phyloP scores from a whole-genome alignment of 2,329 filamentous ascomycete genomes.

The Apiospora phragmitis region DNA sequence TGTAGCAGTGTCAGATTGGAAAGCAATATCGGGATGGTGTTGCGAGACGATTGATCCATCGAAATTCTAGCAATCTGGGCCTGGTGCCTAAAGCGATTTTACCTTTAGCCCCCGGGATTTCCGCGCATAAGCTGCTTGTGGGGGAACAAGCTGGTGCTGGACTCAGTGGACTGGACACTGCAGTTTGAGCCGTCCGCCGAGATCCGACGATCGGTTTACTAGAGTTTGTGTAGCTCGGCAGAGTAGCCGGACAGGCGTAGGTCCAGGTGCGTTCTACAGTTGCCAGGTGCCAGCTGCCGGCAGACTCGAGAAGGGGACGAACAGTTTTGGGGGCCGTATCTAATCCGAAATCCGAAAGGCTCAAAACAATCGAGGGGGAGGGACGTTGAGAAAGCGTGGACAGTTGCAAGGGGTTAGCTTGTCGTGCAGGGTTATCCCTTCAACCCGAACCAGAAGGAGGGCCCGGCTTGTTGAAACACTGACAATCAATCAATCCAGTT shows the following conservation, averaged over 20 bases:
- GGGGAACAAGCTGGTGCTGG: not conserved
- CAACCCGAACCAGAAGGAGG: constrained; percentile 4
- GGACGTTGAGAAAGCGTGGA: not conserved
- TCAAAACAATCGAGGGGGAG: not conserved
- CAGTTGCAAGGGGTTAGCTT: not conserved
- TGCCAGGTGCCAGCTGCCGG: not conserved
- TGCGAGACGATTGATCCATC: constrained; percentile 3
- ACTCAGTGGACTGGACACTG: not conserved
- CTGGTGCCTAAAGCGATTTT: not conserved
- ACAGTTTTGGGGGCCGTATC: not conserved
- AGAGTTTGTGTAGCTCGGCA: not conserved
- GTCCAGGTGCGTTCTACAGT: not conserved
- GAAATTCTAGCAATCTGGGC: not conserved
- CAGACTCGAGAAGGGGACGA: not conserved
- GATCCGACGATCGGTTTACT: constrained; percentile 1
- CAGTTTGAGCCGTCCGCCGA: not conserved
- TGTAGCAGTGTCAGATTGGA: not conserved
- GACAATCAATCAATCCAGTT: not conserved
- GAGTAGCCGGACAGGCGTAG: not conserved
- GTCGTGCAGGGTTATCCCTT: not conserved
- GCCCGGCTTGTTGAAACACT: not conserved
- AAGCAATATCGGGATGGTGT: not conserved
- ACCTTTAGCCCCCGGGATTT: not conserved
- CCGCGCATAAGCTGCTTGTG: not conserved
- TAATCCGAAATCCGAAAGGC: not conserved